Evolutionary conservation across 371 early-diverging fungal genomes (phyloP).

Genomic region (Actinomucor elegans): DNA sequence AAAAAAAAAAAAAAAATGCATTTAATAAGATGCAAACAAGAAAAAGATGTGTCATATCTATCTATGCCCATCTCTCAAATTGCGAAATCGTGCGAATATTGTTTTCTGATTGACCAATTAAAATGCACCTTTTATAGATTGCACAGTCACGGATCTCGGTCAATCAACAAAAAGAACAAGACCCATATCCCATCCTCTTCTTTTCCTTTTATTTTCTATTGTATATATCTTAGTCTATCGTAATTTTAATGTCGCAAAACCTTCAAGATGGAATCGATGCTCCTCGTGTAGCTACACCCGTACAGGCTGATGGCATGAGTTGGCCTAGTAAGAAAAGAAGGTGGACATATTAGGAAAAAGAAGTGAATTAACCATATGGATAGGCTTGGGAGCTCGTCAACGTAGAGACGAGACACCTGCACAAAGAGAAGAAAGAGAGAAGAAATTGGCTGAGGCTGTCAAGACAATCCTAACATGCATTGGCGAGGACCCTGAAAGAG

Average conservation of each 20-base stretch:
- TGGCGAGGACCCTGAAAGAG: slow-evolving; percentile 95
- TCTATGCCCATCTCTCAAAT: background rate
- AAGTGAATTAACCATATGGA: background rate
- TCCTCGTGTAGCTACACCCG: slow-evolving; percentile 33
- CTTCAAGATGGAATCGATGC: slow-evolving; percentile 6
- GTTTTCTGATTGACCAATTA: slow-evolving; percentile 5
- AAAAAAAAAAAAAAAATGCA: background rate
- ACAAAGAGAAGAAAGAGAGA: slow-evolving; percentile 65
- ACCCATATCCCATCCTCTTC: slow-evolving; percentile 5
- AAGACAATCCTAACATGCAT: slow-evolving; percentile 86
- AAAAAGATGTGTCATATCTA: background rate
- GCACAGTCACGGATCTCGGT: slow-evolving; percentile 14
- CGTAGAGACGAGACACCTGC: slow-evolving; percentile 79
- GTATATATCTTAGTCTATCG: too few species aligned
- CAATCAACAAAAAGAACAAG: background rate
- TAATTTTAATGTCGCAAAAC: too few species aligned
- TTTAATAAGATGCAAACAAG: background rate
- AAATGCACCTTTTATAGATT: background rate
- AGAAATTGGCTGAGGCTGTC: slow-evolving; percentile 85
- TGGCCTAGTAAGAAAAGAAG: slow-evolving; percentile 48
- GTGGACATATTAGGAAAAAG: background rate
- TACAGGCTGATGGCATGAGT: slow-evolving; percentile 48
- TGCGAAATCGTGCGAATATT: slow-evolving; percentile 5
- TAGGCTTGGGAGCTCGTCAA: slow-evolving; percentile 68
- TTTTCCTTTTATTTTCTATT: slow-evolving; percentile 5